phyloP scores from a whole-genome alignment of 2,329 filamentous ascomycete species.

The Akanthomyces muscarius region DNA sequence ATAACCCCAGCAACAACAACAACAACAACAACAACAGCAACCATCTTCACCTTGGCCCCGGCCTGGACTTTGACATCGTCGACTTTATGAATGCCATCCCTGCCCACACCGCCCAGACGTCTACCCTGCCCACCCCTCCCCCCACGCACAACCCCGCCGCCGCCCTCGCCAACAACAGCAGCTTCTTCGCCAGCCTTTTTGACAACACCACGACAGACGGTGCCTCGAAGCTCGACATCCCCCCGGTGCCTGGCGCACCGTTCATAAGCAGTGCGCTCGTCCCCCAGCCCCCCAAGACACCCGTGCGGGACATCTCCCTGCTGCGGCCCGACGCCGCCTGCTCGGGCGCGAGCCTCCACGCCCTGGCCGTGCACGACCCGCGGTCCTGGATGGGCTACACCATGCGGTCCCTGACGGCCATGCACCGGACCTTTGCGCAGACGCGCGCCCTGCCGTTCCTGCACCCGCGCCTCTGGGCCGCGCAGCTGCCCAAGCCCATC shows the following conservation, averaged over 20 bases:
- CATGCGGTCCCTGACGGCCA: constrained; percentile 29
- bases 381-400: constrained; percentile 33
- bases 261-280: constrained; percentile 21
- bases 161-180: neutral
- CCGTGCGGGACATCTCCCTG: constrained; percentile 30
- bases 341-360: constrained; percentile 26
- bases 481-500: constrained; percentile 37
- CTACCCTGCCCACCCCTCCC: neutral
- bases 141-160: neutral
- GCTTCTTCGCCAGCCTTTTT: constrained; percentile 3
- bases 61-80: constrained; percentile 16
- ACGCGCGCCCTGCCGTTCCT: constrained; percentile 39
- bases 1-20: neutral
- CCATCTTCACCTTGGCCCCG: constrained; percentile 11
- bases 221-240: constrained; percentile 30
- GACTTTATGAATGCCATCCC: constrained; percentile 13
- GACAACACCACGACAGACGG: constrained; percentile 19
- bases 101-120: neutral
- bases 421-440: constrained; percentile 34
- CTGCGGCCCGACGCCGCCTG: constrained; percentile 22
- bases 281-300: constrained; percentile 16
- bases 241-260: constrained; percentile 23
- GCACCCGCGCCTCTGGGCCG: constrained; percentile 40
- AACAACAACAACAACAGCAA: neutral
- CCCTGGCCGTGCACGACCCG: constrained; percentile 34